These are phyloP conservation scores for Cystofilobasidium macerans DNA, from an alignment of 768 basidiomycete genomes.

Conservation along the genomic window DNA sequence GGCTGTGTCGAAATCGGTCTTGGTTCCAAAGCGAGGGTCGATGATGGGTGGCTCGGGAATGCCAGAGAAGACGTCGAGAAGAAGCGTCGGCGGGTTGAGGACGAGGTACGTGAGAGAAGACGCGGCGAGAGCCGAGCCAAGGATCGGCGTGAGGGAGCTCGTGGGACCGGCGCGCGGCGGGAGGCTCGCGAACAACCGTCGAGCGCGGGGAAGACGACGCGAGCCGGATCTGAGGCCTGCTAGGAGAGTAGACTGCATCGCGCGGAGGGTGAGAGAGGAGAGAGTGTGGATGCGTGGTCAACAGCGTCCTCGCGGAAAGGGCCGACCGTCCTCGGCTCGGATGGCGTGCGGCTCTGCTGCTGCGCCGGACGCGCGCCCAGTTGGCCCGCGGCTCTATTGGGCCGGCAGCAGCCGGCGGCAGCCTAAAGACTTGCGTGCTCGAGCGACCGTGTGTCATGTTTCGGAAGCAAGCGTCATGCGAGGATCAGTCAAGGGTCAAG, in stretches of 20 bases:
- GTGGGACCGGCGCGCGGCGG: background rate
- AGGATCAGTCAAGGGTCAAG: no score
- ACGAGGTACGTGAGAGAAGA: conserved; percentile 12
- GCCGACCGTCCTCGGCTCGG: no score
- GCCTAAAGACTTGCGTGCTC: no score
- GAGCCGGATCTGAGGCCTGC: background rate
- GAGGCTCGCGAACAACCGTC: background rate
- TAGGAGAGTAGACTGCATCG: background rate
- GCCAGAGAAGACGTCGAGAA: conserved; percentile 22
- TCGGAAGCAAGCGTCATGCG: no score
- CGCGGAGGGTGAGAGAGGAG: no score
- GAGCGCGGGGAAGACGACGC: background rate
- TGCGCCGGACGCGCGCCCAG: no score
- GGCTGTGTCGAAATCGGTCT: conserved; percentile 47
- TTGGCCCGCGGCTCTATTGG: no score
- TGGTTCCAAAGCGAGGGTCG: conserved; percentile 40
- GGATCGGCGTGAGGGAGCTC: background rate
- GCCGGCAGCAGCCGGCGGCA: no score
- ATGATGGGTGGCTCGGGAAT: conserved; percentile 21
- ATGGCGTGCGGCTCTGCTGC: no score
- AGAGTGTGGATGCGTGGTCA: no score
- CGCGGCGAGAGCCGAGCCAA: conserved; percentile 7
- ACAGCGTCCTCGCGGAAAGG: no score
- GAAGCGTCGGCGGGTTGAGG: conserved; percentile 14
- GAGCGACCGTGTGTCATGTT: no score